A percentile compares a stretch with the other conserved stretches of the same genome.
Evolutionary conservation across 2,329 filamentous ascomycete genomes (phyloP).

Genomic region (Alternaria alternata): DNA sequence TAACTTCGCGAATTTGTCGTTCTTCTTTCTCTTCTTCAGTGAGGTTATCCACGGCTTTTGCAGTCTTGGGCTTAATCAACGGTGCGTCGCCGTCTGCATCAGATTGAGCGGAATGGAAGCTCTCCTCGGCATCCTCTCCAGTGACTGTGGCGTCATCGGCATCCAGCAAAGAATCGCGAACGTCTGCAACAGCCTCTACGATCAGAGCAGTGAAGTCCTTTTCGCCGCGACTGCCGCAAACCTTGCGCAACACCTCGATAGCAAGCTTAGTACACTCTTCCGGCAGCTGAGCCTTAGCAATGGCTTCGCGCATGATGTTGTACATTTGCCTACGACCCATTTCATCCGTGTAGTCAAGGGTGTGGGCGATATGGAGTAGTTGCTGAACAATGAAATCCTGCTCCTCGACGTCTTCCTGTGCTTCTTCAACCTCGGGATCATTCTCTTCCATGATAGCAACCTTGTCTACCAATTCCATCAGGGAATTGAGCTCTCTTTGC

Average conservation of each 20-base stretch:
- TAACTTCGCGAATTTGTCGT: constrained; percentile 87
- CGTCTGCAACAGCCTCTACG: constrained; percentile 92
- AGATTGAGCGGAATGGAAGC: constrained; percentile 92
- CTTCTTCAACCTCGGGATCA: constrained; percentile 66
- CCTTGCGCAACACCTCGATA: constrained; percentile 80
- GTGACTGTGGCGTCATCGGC: constrained; percentile 69
- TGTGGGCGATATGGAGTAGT: constrained; percentile 87
- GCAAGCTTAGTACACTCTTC: constrained; percentile 92
- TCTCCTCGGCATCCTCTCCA: constrained; percentile 65
- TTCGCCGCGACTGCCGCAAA: constrained; percentile 82
- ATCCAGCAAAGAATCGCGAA: constrained; percentile 86
- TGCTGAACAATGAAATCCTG: constrained; percentile 97
- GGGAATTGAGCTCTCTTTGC: constrained; percentile 76
- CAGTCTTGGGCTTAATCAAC: constrained; percentile 54
- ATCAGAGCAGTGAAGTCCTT: constrained; percentile 85
- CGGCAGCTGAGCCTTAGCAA: constrained; percentile 86
- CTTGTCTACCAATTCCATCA: constrained; percentile 69
- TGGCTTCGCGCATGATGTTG: constrained; percentile 81
- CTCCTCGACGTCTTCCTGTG: constrained; percentile 83
- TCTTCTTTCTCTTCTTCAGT: constrained; percentile 63
- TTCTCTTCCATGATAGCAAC: constrained; percentile 63
- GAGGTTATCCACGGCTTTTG: constrained; percentile 50
- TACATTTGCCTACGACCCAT: constrained; percentile 97
- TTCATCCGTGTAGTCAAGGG: constrained; percentile 96
- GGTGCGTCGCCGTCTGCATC: constrained; percentile 72